Evolutionary conservation across 305 asterid genomes (phyloP).

Genomic region (Fraxinus greggii): DNA sequence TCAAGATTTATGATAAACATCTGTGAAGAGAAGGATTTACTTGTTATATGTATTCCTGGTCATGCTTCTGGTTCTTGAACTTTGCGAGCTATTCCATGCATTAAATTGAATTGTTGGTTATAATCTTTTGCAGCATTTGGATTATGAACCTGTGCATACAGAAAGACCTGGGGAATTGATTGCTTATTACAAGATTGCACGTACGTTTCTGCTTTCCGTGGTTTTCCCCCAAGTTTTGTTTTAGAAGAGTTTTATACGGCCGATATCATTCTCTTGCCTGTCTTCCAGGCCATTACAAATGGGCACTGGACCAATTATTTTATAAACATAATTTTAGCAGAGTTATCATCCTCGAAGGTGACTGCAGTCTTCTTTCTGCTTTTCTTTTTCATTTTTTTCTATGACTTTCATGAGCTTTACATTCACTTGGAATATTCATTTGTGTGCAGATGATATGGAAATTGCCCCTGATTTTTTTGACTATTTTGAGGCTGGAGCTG

Average conservation of each 20-base stretch:
- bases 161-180: conserved; percentile 93
- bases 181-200: conserved; percentile 98
- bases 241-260: conserved; percentile 26
- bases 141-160: conserved; percentile 68
- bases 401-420: conserved; percentile 14
- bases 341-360: conserved; percentile 97
- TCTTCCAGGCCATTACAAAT: conserved; percentile 88
- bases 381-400: conserved; percentile 14
- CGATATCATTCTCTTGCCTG: conserved; percentile 23
- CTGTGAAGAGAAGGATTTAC: conserved; percentile 21
- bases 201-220: conserved; percentile 43
- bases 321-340: conserved; percentile 77
- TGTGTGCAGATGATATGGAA: conserved; percentile 94
- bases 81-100: conserved; percentile 14
- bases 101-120: not conserved
- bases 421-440: conserved; percentile 28
- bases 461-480: conserved; percentile 92
- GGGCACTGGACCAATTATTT: conserved; percentile 96
- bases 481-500: conserved; percentile 93
- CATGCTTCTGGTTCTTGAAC: conserved; percentile 15
- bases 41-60: conserved; percentile 17
- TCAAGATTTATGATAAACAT: conserved; percentile 10
- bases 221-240: conserved; percentile 19
- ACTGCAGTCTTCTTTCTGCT: conserved; percentile 27
- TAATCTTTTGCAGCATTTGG: not conserved